phyloP scores from a whole-genome alignment of 2,329 filamentous ascomycete genomes.

The Sclerotinia glacialis region DNA sequence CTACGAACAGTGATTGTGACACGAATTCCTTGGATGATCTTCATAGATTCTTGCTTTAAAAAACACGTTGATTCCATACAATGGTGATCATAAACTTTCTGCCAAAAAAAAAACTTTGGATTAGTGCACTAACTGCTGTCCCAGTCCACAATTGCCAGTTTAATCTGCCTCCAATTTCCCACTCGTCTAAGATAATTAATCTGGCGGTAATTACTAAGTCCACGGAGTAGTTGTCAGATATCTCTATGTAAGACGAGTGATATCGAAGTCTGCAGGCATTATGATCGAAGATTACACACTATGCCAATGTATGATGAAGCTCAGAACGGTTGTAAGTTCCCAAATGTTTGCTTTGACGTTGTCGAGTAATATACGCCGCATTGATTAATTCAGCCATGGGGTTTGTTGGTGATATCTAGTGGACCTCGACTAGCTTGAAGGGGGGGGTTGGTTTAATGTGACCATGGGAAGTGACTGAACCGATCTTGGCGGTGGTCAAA shows the following conservation, averaged over 20 bases:
- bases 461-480: neutral
- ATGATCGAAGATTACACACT: conserved; percentile 1
- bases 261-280: neutral
- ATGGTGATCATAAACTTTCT: neutral
- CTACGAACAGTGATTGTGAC: neutral
- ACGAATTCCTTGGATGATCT: neutral
- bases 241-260: neutral
- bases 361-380: conserved; percentile 4
- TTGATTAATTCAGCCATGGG: conserved; percentile 2
- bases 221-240: neutral
- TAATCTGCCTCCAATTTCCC: neutral
- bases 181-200: neutral
- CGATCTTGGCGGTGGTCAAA: neutral
- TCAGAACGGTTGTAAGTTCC: neutral
- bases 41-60: neutral
- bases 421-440: neutral
- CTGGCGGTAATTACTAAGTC: neutral
- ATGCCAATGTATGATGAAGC: neutral
- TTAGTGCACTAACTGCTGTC: neutral
- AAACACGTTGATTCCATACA: neutral
- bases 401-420: neutral
- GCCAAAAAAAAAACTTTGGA: neutral
- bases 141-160: neutral
- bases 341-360: neutral
- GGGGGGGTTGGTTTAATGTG: neutral